Base-by-base conservation (phyloP, 2,329 filamentous ascomycete species). In the Fusarium vanettenii region DNA sequence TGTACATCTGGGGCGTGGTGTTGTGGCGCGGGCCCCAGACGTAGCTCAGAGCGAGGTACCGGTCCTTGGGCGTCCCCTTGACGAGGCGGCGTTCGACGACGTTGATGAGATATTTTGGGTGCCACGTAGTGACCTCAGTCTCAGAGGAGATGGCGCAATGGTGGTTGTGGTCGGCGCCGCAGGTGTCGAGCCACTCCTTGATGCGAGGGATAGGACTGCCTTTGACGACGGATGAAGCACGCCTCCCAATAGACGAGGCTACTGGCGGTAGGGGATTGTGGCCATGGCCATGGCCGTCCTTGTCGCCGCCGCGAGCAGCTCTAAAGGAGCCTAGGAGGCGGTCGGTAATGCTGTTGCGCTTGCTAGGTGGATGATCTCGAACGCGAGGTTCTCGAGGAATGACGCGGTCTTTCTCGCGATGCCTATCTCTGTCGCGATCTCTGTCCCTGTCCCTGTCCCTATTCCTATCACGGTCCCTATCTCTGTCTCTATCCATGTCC, bases 31-130 rank as follows among this genome's bases (percentile, higher is more conserved):
- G 73, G 9, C 83, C 84, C 80, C 84, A 86, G 37, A 87, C 85
- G 71, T 87, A 87, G 78, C 85, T 87, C 27, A 87, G 80, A n/a
- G 85, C 84, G 5, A 86, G 74, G 60, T 87, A 87, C 37, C 84
- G 78, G 56, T 86, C 84, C 11, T 78, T 76, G 3, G 82, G 80
- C n/a, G 81, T 80, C 16, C 84, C 79, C 18, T 79, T 81, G 7
- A 86, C 84, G 25, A 86, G 78, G 55, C 82, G 77, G 8, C 81
- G 80, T 50, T 85, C 82, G 35, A 83, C 81, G 14, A 81, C 81
- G 68, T 86, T 84, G 66, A 86, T 81, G 57, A 86, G 82, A 79
- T 82, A 85, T 29, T 79, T 71, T 6, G 85, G 85, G 29, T 82
- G 81, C 80, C 84, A 86, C 33, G 82, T 84, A 22, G 77, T 63